Evolutionary conservation across 257 asterid genomes (phyloP), one percentile per base, ranked within the genome.

Genomic region (Anisodus tanguticus): DNA sequence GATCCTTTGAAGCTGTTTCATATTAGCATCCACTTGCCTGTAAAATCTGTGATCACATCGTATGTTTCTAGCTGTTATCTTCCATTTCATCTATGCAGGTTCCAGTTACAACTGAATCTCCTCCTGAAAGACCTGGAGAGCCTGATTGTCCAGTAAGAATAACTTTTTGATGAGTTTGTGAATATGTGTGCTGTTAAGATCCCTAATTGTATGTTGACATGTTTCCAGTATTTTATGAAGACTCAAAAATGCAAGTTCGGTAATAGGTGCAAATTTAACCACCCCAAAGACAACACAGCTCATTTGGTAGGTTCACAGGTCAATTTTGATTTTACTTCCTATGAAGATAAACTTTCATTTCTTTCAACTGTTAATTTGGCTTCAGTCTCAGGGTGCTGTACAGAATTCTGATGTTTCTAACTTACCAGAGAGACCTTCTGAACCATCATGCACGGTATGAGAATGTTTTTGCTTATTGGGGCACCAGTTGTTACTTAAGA

Each of bases 81-180:
- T 83, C 79, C 57, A 35, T 53, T 82, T 87, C 84, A 51, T 88
- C 19, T 66, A 84, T 90, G 88, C 87, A 97, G 99, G 97, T 97
- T 72, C 97, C 93, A 7, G 88, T 88, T 64, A 88, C 91, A 41
- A 89, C 88, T 71, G 98, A 96, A 85, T 41, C 89, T 88, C 97
- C 92, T 86, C 99, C 99, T 41, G 97, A 93, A 87, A 90, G 98
- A 90, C 95, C 95, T 51, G 95, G 95, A 82, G 94, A 90, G 90
- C 94, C 97, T 35, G 97, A 97, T 89, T 97, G 99, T 90, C 99
- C 98, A 45, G 99, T 97, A 92, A 92, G 98, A 83, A 68, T 70
- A 37, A 64, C 60, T 86, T 49, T 59, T 72, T 68, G 77, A 47
- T 85, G 72, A 72, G 86, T 82, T 84, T 22, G 45, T 81, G 84